Base-by-base conservation (phyloP, 257 asterid species). In the Jaltomata sinuosa region DNA sequence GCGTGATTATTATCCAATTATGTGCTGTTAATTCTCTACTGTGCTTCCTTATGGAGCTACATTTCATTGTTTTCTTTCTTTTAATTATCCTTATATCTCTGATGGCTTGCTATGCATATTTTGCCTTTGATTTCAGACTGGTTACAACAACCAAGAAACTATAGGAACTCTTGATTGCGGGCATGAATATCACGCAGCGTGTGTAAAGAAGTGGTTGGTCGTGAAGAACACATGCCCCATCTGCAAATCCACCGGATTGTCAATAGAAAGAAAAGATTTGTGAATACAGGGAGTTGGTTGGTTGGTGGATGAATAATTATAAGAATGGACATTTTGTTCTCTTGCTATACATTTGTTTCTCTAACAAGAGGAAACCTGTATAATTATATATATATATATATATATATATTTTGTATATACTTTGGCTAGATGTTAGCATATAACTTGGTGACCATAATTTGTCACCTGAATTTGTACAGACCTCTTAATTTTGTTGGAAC, bases 391-490 rank as follows among this genome's bases (percentile, higher is more conserved):
- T 21, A 40, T 40, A 57, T 22, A 25, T 25, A 10, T 19, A 16
- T 93, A 94, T 94, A 93, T 88, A 92, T 90, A 93, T 87, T 79
- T 27, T 93, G 95, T 94, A 93, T 88, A 92, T 90, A 93, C 87
- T 79, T 64, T 81, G 81, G 40, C 42, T 76, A 76, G 81, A 27
- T 47, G 8, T 76, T 29, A 45, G 81, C 54, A 76, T 50, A 76
- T 47, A 27, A 74, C 83, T 65, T 85, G 88, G 77, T 87, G 89
- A 89, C 91, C 88, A 49, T 83, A 38, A 54, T 61, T 86, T 81
- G 86, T 89, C 92, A 90, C 91, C 80, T 79, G 85, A 87, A 89
- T 78, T 87, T 87, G 97, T 92, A 94, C 94, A 94, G 90, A 90
- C 91, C 87, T 71, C 72, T 50, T 69, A 61, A 36, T 81, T 34